These are phyloP conservation scores for Ceratocystis cacaofunesta DNA, from an alignment of 2,329 filamentous ascomycete genomes.

Conservation along the genomic window DNA sequence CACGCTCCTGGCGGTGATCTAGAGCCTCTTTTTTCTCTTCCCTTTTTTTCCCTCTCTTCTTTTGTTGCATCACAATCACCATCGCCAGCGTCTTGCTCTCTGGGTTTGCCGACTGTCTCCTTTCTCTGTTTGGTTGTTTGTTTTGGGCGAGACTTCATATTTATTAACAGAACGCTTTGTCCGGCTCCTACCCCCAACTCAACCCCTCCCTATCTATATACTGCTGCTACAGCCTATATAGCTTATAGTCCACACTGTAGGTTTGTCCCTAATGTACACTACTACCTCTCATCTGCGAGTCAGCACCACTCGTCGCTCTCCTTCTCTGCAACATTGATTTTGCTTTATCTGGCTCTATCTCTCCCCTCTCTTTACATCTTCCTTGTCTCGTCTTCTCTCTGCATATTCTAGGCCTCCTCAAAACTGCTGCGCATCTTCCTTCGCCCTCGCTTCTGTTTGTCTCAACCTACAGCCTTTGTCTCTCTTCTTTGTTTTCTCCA, in stretches of 20 bases:
- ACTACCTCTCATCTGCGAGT: background rate
- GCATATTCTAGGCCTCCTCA: background rate
- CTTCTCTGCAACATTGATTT: background rate
- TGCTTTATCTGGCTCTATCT: background rate
- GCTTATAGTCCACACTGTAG: background rate
- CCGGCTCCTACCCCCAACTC: background rate
- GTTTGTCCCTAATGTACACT: background rate
- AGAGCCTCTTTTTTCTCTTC: background rate
- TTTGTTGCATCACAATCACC: background rate
- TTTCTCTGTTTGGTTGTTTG: background rate
- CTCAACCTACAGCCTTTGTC: constrained; percentile 6
- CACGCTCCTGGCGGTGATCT: background rate
- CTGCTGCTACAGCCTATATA: background rate
- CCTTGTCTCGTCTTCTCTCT: background rate
- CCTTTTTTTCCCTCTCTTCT: background rate
- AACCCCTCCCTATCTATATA: background rate
- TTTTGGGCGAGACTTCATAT: background rate
- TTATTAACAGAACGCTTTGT: background rate
- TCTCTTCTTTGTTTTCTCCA: background rate
- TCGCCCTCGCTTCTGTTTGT: constrained; percentile 9
- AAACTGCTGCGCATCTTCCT: constrained; percentile 6
- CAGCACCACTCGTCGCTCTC: background rate
- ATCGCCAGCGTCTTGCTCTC: background rate
- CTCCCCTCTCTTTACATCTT: background rate
- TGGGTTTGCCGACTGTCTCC: background rate